Conservation (phyloP, 1,139 yeast species). For the Geotrichum histeridarum region DNA sequence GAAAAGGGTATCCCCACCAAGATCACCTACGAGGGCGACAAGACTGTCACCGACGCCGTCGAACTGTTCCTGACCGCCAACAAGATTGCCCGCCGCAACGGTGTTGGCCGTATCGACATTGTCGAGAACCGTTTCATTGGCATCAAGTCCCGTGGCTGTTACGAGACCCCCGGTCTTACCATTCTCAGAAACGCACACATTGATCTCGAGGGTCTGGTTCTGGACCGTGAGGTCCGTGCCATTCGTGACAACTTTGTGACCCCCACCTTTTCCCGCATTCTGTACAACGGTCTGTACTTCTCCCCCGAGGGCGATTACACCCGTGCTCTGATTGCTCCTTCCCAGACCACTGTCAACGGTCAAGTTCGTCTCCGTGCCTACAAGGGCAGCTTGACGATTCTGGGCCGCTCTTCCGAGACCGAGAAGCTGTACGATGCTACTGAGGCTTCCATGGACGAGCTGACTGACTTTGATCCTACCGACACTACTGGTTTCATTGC, state of each 20-base stretch:
- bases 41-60: constrained; percentile 74
- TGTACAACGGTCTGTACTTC: constrained; percentile 96
- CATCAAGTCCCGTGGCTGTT: constrained; percentile 97
- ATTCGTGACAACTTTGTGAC: constrained; percentile 95
- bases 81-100: constrained; percentile 95
- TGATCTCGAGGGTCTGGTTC: constrained; percentile 92
- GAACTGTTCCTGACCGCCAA: constrained; percentile 90
- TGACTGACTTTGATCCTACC: constrained; percentile 95
- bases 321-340: constrained; percentile 87
- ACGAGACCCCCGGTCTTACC: constrained; percentile 98
- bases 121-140: constrained; percentile 99
- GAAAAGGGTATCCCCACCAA: constrained; percentile 84
- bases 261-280: constrained; percentile 79
- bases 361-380: constrained; percentile 88
- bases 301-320: constrained; percentile 97
- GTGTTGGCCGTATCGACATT: constrained; percentile 98
- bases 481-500: constrained; percentile 97
- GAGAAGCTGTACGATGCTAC: constrained; percentile 97
- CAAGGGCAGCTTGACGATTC: constrained; percentile 78
- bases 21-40: constrained; percentile 59
- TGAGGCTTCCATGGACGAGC: constrained; percentile 97
- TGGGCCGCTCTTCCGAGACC: constrained; percentile 92
- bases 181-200: constrained; percentile 88
- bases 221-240: constrained; percentile 96
- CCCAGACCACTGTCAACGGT: constrained; percentile 94